Evolutionary conservation across 306 rosid species (phyloP).

Genomic region (Cicer arietinum): DNA sequence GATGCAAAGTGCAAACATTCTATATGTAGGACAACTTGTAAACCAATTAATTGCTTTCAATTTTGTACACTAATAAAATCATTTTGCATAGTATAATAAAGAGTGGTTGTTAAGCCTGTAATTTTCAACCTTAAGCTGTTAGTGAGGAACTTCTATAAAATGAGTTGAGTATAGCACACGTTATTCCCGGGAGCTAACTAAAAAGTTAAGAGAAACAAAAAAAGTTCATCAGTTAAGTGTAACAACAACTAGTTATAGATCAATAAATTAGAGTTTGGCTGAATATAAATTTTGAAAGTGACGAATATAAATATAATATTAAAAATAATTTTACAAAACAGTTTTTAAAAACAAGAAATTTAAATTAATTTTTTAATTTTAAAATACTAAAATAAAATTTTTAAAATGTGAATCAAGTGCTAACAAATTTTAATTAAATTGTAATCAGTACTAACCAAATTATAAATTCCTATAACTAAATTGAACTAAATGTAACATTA

Average conservation of each 20-base stretch:
- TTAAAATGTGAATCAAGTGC: too few relatives aligned
- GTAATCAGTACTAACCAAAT: too few relatives aligned
- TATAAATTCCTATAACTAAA: too few relatives aligned
- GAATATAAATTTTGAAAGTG: too few relatives aligned
- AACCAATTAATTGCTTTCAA: constrained; percentile 1
- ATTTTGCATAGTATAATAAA: neutral
- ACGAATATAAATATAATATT: too few relatives aligned
- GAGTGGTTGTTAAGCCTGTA: constrained; percentile 4
- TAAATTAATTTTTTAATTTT: too few relatives aligned
- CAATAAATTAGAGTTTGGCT: too few relatives aligned
- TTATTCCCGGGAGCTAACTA: neutral
- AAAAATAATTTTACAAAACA: too few relatives aligned
- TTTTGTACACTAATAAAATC: neutral
- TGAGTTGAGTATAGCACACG: constrained; percentile 30
- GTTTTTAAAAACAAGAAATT: too few relatives aligned
- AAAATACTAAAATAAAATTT: too few relatives aligned
- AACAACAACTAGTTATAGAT: too few relatives aligned
- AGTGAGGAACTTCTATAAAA: constrained; percentile 29
- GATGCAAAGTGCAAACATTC: constrained; percentile 19
- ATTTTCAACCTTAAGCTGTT: neutral
- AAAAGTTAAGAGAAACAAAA: neutral
- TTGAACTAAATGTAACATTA: neutral
- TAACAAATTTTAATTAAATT: too few relatives aligned
- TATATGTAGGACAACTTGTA: neutral
- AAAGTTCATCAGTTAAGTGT: neutral